Evolutionary conservation across 306 rosid species (phyloP).

Genomic region (Potentilla sterilis): DNA sequence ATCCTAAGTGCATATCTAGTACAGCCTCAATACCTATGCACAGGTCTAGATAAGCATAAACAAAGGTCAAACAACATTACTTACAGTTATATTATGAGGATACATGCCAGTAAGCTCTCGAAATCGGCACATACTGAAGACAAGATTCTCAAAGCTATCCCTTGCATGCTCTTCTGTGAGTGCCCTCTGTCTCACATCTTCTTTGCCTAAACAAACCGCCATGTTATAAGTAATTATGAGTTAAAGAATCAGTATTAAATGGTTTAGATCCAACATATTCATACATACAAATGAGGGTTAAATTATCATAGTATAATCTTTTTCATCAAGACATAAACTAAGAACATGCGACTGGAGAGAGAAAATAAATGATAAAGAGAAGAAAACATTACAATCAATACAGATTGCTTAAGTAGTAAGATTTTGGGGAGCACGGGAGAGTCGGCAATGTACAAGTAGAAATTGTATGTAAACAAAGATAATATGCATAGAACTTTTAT

Average conservation of each 20-base stretch:
- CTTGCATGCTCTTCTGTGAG: conserved; percentile 97
- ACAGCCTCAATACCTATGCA: background rate
- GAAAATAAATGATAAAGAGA: conserved; percentile 1
- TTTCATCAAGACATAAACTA: background rate
- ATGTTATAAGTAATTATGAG: background rate
- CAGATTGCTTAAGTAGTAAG: background rate
- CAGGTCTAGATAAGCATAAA: background rate
- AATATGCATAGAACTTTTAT: background rate
- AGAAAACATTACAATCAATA: background rate
- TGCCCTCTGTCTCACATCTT: conserved; percentile 65
- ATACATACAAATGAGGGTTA: conserved; percentile 1
- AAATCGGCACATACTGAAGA: conserved; percentile 85
- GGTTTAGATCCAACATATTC: background rate
- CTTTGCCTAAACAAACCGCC: conserved; percentile 50
- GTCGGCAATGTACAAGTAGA: background rate
- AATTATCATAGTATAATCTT: background rate
- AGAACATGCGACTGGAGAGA: conserved; percentile 7
- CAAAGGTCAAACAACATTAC: conserved; percentile 23
- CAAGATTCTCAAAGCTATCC: conserved; percentile 95
- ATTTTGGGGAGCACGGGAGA: background rate
- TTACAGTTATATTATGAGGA: conserved; percentile 82
- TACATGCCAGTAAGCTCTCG: conserved; percentile 85
- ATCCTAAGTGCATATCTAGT: background rate
- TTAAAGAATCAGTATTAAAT: background rate
- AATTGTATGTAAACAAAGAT: background rate